A percentile compares a stretch with the other conserved stretches of the same genome.
These are phyloP conservation scores for Dittrichia graveolens DNA, from an alignment of 129 eudicot species.

Conservation along the genomic window DNA sequence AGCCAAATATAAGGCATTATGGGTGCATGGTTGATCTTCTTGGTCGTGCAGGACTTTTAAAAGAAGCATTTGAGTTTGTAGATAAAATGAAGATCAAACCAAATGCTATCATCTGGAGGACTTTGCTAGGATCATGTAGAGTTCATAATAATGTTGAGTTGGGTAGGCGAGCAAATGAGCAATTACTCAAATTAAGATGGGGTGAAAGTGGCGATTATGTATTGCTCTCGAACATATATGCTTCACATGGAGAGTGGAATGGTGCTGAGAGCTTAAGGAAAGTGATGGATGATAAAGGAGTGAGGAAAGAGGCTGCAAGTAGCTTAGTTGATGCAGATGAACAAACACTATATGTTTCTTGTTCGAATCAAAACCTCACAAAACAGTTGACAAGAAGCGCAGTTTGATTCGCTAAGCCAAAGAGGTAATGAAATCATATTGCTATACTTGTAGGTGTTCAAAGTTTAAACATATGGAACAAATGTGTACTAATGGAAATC, in stretches of 20 bases:
- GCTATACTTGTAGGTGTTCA: neutral
- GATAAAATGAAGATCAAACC: constrained; percentile 59
- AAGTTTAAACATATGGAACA: neutral
- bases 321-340: constrained; percentile 55
- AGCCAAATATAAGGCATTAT: constrained; percentile 64
- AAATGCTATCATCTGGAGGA: constrained; percentile 75
- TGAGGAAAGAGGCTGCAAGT: constrained; percentile 65
- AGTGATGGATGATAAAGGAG: constrained; percentile 74
- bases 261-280: constrained; percentile 64
- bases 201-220: constrained; percentile 81
- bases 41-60: constrained; percentile 70
- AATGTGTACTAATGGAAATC: too few relatives aligned
- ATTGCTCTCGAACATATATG: constrained; percentile 68
- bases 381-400: neutral
- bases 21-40: constrained; percentile 89
- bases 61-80: constrained; percentile 65
- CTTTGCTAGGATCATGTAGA: constrained; percentile 71
- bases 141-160: constrained; percentile 65
- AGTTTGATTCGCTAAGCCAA: constrained; percentile 3
- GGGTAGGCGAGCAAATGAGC: constrained; percentile 56
- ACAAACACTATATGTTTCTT: constrained; percentile 39
- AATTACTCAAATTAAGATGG: constrained; percentile 49
- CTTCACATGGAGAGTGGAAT: constrained; percentile 69
- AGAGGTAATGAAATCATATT: constrained; percentile 3
- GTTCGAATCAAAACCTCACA: constrained; percentile 37